Base-by-base conservation (phyloP, 768 basidiomycete species). In the Podaxis carcinomalis region DNA sequence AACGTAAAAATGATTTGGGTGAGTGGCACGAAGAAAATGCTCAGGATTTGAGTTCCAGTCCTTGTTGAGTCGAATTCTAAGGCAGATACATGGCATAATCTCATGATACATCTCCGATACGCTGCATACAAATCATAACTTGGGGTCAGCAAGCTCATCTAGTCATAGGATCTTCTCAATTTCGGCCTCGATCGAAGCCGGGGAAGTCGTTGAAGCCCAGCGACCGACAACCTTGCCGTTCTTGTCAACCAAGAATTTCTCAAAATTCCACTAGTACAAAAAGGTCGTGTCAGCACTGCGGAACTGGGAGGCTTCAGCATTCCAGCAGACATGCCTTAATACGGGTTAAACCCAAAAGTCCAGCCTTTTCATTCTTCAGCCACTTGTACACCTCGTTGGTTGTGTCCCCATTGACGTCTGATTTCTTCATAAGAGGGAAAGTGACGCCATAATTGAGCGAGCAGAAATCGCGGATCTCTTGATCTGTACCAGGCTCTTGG, bases 361-460 rank as follows among this genome's bases (percentile, higher is more conserved):
- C 90, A 3, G 89, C 66, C 71, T 93, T 92, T 73, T 92, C 78
- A 27, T 78, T 75, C 78, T 97, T 96, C 65, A 96, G 80, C 84
- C 86, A 95, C 61, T 89, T 83, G 80, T 82, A 95, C 0, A 94
- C 89, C 65, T 90, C 83, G 74, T 94, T 94, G 61, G 90, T 85
- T 65, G 81, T 76, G 66, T 89, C 85, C 2, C 95, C 95, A 71
- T 97, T 98, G 42, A 97, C 95, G 55, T 97, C 92, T 19, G 89
- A 89, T 76, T 96, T 98, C 77, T 86, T 89, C 87, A 92, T 91
- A 53, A 98, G 75, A 10, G 92, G 92, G 80, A 96, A 96, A 5
- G 84, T 85, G 27, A 98, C 94, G 16, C 92, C 92, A 70, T 95
- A 87, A 78, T 95, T 96, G 63, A 85, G 68, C 54, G 83, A 76